A percentile compares a stretch with the other conserved stretches of the same genome.
Conservation (phyloP, 139 green algal genomes). For the Trebouxia sp. region DNA sequence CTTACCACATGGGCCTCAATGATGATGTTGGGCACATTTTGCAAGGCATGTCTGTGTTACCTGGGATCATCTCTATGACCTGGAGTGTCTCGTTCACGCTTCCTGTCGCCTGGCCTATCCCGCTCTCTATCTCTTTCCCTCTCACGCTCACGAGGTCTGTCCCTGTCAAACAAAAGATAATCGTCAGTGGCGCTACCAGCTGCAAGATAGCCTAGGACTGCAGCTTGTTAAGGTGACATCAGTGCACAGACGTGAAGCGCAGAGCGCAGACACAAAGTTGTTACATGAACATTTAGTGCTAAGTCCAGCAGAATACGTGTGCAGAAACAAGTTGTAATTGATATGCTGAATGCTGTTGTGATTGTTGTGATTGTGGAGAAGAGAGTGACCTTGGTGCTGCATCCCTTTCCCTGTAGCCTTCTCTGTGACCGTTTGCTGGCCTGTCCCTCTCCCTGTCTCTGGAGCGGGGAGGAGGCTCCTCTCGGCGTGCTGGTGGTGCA, state of each 20-base stretch:
- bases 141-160: not conserved
- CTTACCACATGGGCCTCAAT: too few species aligned
- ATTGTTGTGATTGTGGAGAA: too few species aligned
- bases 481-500: not conserved
- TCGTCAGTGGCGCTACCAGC: too few species aligned
- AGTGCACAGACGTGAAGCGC: not conserved
- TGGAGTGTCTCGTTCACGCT: slow-evolving; percentile 6
- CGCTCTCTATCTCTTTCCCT: not conserved
- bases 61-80: slow-evolving; percentile 23
- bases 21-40: too few species aligned
- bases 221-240: not conserved
- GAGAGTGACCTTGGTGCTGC: not conserved
- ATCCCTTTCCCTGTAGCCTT: not conserved
- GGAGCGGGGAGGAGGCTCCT: not conserved
- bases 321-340: too few species aligned
- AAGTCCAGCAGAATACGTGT: too few species aligned
- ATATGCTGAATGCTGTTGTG: too few species aligned
- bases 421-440: slow-evolving; percentile 8
- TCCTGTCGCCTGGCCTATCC: slow-evolving; percentile 1
- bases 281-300: too few species aligned
- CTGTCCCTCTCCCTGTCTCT: slow-evolving; percentile 13
- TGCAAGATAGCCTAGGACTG: too few species aligned
- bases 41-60: slow-evolving; percentile 4
- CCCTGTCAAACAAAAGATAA: too few species aligned
- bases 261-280: too few species aligned